A percentile compares a stretch with the other conserved stretches of the same genome.
phyloP scores from a whole-genome alignment of 768 basidiomycete species.

The Boletus barrowsii region DNA sequence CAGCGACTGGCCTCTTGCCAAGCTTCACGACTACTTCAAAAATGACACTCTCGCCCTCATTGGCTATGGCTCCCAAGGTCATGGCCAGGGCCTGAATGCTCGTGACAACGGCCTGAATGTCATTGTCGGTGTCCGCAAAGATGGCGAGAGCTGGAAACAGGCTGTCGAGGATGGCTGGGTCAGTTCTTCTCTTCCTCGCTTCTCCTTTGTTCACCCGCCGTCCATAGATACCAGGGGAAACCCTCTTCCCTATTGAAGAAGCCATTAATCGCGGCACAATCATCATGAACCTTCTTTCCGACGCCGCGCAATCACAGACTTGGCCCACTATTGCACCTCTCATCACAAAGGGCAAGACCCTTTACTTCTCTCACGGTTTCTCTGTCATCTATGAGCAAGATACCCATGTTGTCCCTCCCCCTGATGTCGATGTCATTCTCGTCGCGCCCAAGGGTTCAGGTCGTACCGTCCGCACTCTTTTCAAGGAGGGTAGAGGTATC shows the following conservation, averaged over 20 bases:
- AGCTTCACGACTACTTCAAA: slow-evolving; percentile 99
- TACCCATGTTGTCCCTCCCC: slow-evolving; percentile 88
- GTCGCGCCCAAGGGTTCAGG: slow-evolving; percentile 99
- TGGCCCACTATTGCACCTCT: slow-evolving; percentile 88
- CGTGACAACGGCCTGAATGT: slow-evolving; percentile 99
- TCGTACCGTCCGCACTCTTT: slow-evolving; percentile 97
- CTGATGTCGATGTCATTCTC: slow-evolving; percentile 97
- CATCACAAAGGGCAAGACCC: slow-evolving; percentile 99
- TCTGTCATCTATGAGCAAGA: slow-evolving; percentile 98
- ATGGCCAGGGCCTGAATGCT: slow-evolving; percentile 97
- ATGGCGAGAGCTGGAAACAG: slow-evolving; percentile 95
- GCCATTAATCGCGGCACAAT: slow-evolving; percentile 94
- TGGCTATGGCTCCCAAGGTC: slow-evolving; percentile 98
- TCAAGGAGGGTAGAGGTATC: slow-evolving; percentile 99
- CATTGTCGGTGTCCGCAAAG: slow-evolving; percentile 96
- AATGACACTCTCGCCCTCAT: slow-evolving; percentile 99
- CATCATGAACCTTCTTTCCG: slow-evolving; percentile 99
- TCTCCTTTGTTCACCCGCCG: neutral
- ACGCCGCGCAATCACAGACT: slow-evolving; percentile 97
- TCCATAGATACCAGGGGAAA: slow-evolving; percentile 86
- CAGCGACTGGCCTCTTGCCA: slow-evolving; percentile 95
- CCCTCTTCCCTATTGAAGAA: slow-evolving; percentile 96
- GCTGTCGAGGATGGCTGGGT: slow-evolving; percentile 97
- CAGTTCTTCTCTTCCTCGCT: slow-evolving; percentile 21
- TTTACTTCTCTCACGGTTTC: slow-evolving; percentile 99